Base-by-base conservation (phyloP, 164 flowering plant species). In the Kalanchoe fedtschenkoi region DNA sequence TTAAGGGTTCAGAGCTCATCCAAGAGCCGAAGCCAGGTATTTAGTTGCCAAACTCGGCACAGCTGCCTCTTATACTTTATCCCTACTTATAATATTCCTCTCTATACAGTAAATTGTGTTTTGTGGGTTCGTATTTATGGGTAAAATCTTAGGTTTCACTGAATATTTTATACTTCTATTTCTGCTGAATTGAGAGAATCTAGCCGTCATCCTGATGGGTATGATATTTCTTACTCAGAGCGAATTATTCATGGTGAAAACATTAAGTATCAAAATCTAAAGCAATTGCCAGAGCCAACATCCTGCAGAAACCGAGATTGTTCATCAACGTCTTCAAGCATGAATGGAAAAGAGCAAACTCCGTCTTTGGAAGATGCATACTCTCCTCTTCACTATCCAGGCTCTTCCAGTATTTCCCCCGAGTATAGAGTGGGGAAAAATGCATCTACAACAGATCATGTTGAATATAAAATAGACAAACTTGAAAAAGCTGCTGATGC, bases 1-100 rank as follows among this genome's bases (percentile, higher is more conserved):
- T 95, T 46, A 95, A 95, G 71, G 99, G 99, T 60, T 91, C 99
- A 6, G 97, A 95, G 75, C 78, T 95, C 44, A 75, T 88, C 57
- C 93, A 88, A 60, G 95, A 84, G 17, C 72, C 82, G 37, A 79
- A 75, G 66, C 78, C 95, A 65, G 91, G 95, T 87, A 69, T 64
- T 19, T 2, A 46, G 4, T 39, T 11, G 17, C 9, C 13, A 4
- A 38, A 39, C 38, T 41, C 62, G 24, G 1, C 14, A n/a, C 16
- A 5, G 28, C 9, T 47, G 55, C 55, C 15, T 47, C 55, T 47
- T 24, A 24, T 16, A 51, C 4, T 10, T 51, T 51, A 21, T 47
- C 13, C 32, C 9, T 1, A 51, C 56, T 51, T 1, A 17, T 5
- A 51, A 51, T 2, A 8, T 47, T 7, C 24, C 13, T 1, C 54